Base-by-base conservation (phyloP, 768 basidiomycete species). In the Coprinopsis cinerea region DNA sequence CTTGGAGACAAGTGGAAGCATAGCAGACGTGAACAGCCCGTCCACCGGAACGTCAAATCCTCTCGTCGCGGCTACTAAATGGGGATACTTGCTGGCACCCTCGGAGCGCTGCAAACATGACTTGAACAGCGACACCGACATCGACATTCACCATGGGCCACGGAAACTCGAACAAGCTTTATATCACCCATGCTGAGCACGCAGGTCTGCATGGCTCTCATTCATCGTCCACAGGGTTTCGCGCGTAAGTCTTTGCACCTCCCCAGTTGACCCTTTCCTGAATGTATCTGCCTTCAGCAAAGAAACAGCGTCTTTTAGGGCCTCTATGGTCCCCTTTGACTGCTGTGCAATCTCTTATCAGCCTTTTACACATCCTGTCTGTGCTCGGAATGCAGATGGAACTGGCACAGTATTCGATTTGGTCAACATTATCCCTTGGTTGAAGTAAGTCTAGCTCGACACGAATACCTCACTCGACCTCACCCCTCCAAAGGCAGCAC, bases 301-400 rank as follows among this genome's bases (percentile, higher is more conserved):
- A 62, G 72, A 72, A 23, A 79, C 88, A 63, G 83, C 77, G 30
- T 77, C 80, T 0, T 81, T 82, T 61, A 78, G 82, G 30, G 80
- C 74, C 54, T 72, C 77, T 32, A 70, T 73, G 37, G 89, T 86
- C 0, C 89, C 90, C 24, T 92, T 90, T 60, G 93, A 96, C 68
- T 95, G 86, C 55, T 97, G 94, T 56, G 83, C 92, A 0, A 77
- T 96, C 27, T 91, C 92, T 7, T 88, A 92, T 55, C 92, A 94
- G 59, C 89, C 86, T 4, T 96, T 95, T 62, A 73, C 73, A 23
- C 84, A 92, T 58, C 94, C 94, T 1, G 93, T 96, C 11, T 89
- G 87, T 59, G 85, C 89, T 2, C 77, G 87, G 26, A 92, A 93
- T 58, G 63, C 75, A 15, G 89, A 94, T 61, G 83, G 89, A 48